A percentile compares a stretch with the other conserved stretches of the same genome.
These are phyloP conservation scores for Talaromyces islandicus DNA, from an alignment of 2,329 filamentous ascomycete genomes.

Conservation along the genomic window DNA sequence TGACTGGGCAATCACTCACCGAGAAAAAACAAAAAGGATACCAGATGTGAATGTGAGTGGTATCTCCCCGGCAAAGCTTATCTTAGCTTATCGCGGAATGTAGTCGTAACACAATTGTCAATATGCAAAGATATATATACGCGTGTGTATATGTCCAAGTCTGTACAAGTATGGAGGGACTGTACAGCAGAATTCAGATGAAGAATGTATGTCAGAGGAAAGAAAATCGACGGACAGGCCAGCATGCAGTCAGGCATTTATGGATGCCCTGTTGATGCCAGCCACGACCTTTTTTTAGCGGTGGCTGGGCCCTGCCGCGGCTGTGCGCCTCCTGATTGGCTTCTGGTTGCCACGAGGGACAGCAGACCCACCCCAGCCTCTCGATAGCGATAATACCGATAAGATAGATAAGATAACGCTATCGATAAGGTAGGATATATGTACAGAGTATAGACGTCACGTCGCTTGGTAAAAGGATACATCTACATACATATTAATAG, in stretches of 20 bases:
- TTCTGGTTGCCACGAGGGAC: background rate
- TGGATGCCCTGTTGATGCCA: conserved; percentile 3
- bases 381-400: background rate
- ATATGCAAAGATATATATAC: background rate
- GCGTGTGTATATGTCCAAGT: background rate
- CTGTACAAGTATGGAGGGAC: background rate
- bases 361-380: background rate
- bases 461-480: too few species aligned
- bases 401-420: too few species aligned
- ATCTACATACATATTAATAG: too few species aligned
- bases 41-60: background rate
- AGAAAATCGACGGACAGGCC: background rate
- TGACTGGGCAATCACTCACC: background rate
- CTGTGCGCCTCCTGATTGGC: background rate
- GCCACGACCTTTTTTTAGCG: background rate
- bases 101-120: background rate
- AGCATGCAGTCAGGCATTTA: background rate
- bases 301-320: conserved; percentile 5
- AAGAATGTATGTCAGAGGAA: background rate
- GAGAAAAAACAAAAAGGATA: background rate
- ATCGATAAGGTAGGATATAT: too few species aligned
- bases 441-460: too few species aligned
- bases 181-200: background rate
- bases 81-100: conserved; percentile 10
- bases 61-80: conserved; percentile 1